These are phyloP conservation scores for Waltergamsia citrina DNA, from an alignment of 2,329 filamentous ascomycete species.

Conservation along the genomic window DNA sequence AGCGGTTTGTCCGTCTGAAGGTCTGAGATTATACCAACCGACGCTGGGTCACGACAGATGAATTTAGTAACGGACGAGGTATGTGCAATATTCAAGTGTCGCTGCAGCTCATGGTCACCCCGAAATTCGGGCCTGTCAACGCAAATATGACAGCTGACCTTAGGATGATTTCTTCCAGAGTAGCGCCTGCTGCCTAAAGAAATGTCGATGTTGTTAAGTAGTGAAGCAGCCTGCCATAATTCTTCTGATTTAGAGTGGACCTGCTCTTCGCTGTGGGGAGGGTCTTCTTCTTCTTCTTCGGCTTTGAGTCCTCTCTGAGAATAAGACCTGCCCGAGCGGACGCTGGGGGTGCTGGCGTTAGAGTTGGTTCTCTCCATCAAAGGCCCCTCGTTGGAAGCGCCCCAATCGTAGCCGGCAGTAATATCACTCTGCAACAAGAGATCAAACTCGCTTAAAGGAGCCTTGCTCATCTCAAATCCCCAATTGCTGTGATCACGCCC, in stretches of 20 bases:
- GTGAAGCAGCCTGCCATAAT: neutral
- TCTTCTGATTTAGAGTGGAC: constrained; percentile 28
- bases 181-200: constrained; percentile 31
- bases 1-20: constrained; percentile 55
- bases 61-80: constrained; percentile 42
- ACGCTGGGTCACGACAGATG: constrained; percentile 45
- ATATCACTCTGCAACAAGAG: too few species aligned
- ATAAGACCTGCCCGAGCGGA: constrained; percentile 31
- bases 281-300: constrained; percentile 35
- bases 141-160: constrained; percentile 63
- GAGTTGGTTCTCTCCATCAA: constrained; percentile 41
- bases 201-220: constrained; percentile 15
- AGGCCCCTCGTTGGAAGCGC: constrained; percentile 13
- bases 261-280: constrained; percentile 27
- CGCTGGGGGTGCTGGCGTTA: constrained; percentile 28
- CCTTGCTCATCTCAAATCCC: too few species aligned
- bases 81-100: constrained; percentile 61
- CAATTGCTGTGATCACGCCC: too few species aligned
- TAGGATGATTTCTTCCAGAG: constrained; percentile 58
- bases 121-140: constrained; percentile 71
- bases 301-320: constrained; percentile 35
- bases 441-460: too few species aligned
- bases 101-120: constrained; percentile 72
- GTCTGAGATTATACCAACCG: constrained; percentile 25
- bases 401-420: too few species aligned